Evolutionary conservation across 2,329 filamentous ascomycete species (phyloP).

Genomic region (Plectosphaerella plurivora): DNA sequence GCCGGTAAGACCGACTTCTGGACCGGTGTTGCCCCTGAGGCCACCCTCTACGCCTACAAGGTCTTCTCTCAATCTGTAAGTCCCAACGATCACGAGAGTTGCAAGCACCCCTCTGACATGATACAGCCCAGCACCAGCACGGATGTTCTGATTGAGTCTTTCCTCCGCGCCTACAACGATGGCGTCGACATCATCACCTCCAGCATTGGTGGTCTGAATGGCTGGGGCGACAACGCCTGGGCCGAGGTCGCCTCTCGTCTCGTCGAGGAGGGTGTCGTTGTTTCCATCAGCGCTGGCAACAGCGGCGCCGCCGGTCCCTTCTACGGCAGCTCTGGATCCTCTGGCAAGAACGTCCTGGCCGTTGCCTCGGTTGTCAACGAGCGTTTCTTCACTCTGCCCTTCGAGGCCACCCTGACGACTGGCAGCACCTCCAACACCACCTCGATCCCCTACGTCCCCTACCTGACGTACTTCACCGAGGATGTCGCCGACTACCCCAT

Average conservation of each 20-base stretch:
- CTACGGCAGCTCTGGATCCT: slow-evolving; percentile 33
- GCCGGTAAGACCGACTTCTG: slow-evolving; percentile 15
- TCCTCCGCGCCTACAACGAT: slow-evolving; percentile 27
- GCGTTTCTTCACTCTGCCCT: slow-evolving; percentile 20
- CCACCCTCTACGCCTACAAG: slow-evolving; percentile 22
- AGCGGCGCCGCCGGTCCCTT: slow-evolving; percentile 43
- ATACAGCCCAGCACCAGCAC: slow-evolving; percentile 2
- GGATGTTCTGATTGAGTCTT: slow-evolving; percentile 22
- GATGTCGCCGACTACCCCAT: slow-evolving; percentile 28
- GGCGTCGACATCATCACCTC: slow-evolving; percentile 37
- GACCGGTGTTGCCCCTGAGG: slow-evolving; percentile 22
- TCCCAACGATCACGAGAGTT: background rate
- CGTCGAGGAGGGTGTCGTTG: slow-evolving; percentile 40
- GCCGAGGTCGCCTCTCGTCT: slow-evolving; percentile 34
- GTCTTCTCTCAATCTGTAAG: slow-evolving; percentile 13
- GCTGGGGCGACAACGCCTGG: slow-evolving; percentile 36
- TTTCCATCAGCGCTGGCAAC: slow-evolving; percentile 48
- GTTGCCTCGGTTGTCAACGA: slow-evolving; percentile 36
- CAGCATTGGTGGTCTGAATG: slow-evolving; percentile 31
- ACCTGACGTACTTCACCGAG: slow-evolving; percentile 24
- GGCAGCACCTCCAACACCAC: slow-evolving; percentile 16
- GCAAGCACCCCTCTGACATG: background rate
- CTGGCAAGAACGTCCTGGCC: slow-evolving; percentile 35
- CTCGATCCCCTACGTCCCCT: slow-evolving; percentile 26
- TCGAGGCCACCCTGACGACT: slow-evolving; percentile 22